phyloP scores from a whole-genome alignment of 805 yeast genomes.

The Candida awuae region DNA sequence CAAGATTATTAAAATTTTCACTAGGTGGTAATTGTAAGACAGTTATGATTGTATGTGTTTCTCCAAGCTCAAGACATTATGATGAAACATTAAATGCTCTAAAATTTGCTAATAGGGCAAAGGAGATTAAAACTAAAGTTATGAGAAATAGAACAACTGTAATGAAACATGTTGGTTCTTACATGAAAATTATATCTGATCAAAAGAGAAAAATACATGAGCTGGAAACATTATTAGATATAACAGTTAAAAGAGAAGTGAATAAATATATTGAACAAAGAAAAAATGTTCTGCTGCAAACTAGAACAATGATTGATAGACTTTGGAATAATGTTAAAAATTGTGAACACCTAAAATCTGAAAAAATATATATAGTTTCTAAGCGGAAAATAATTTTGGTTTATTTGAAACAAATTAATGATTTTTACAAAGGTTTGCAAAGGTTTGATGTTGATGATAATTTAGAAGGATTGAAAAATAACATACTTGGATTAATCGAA shows the following conservation, averaged over 20 bases:
- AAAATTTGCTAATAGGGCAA: constrained; percentile 87
- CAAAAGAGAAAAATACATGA: constrained; percentile 70
- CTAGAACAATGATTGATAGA: constrained; percentile 34
- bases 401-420: constrained; percentile 21
- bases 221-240: constrained; percentile 46
- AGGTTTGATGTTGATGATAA: constrained; percentile 12
- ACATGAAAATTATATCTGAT: constrained; percentile 74
- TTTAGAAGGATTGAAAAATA: constrained; percentile 12
- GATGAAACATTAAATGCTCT: constrained; percentile 90
- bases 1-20: constrained; percentile 79
- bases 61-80: constrained; percentile 80
- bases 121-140: constrained; percentile 77
- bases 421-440: constrained; percentile 30
- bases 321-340: constrained; percentile 35
- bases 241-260: constrained; percentile 33
- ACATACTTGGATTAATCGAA: constrained; percentile 19
- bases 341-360: constrained; percentile 27
- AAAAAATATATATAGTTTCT: constrained; percentile 36
- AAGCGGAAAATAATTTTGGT: constrained; percentile 32
- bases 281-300: constrained; percentile 31
- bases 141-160: constrained; percentile 66
- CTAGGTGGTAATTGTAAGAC: constrained; percentile 93
- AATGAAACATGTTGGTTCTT: constrained; percentile 78
- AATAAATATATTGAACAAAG: constrained; percentile 29
- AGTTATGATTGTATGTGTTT: constrained; percentile 90